Conservation (phyloP, 768 basidiomycete genomes). For the Kwoniella dendrophila region DNA sequence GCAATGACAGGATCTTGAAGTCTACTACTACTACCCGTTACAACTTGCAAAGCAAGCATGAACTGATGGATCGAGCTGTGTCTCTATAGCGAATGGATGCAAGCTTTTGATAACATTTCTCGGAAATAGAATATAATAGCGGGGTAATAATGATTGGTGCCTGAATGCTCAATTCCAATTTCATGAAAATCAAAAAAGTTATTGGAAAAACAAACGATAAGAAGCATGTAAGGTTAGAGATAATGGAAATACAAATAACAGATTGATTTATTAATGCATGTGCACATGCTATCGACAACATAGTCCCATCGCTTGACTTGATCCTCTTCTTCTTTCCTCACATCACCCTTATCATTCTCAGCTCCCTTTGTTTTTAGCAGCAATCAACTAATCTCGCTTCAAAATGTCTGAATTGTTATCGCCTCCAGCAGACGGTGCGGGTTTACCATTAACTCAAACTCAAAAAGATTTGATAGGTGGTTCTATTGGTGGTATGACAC, state of each 20-base stretch:
- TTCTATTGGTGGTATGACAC: conserved; percentile 85
- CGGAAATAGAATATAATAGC: too few species aligned
- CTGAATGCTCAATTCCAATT: conserved; percentile 2
- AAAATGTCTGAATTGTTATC: conserved; percentile 50
- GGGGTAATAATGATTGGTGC: background rate
- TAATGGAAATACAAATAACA: conserved; percentile 1
- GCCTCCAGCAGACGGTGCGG: conserved; percentile 34
- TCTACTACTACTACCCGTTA: background rate
- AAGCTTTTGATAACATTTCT: background rate
- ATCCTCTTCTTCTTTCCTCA: background rate
- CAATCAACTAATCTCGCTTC: background rate
- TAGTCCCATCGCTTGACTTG: background rate
- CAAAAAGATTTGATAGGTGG: conserved; percentile 86
- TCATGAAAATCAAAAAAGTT: background rate
- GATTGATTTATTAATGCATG: background rate
- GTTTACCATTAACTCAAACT: conserved; percentile 58
- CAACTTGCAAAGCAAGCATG: background rate
- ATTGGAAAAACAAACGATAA: conserved; percentile 6
- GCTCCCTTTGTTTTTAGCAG: background rate
- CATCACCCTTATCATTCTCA: background rate
- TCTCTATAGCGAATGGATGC: background rate
- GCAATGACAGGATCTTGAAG: conserved; percentile 25
- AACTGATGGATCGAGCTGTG: background rate
- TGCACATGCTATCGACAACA: background rate
- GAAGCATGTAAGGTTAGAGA: too few species aligned